phyloP scores from a whole-genome alignment of 2,329 filamentous ascomycete species.

The Grosmannia serpens region DNA sequence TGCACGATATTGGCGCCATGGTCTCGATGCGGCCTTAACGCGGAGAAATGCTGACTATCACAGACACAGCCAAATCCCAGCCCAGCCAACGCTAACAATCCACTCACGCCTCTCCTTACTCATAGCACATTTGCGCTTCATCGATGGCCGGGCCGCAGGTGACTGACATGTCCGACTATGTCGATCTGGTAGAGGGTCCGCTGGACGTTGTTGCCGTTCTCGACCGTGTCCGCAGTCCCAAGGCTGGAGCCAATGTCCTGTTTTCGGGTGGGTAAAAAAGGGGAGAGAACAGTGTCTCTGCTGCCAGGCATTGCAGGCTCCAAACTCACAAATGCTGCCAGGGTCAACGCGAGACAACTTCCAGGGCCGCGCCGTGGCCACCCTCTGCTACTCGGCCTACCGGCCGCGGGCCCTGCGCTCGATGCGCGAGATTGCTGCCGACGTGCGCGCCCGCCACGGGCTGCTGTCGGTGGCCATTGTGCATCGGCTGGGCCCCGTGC shows the following conservation, averaged over 20 bases:
- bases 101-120: neutral
- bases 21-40: no score
- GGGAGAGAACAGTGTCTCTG: no score
- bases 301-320: no score
- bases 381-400: slow-evolving; percentile 68
- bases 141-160: no score
- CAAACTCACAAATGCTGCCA: slow-evolving; percentile 18
- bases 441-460: slow-evolving; percentile 46
- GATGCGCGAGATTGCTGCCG: slow-evolving; percentile 51
- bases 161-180: slow-evolving; percentile 27
- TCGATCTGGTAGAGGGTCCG: slow-evolving; percentile 53
- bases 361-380: slow-evolving; percentile 55
- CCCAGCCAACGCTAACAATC: no score
- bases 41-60: no score
- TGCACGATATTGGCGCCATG: no score
- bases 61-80: neutral
- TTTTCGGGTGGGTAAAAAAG: slow-evolving; percentile 59
- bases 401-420: slow-evolving; percentile 56
- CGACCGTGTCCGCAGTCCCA: slow-evolving; percentile 57
- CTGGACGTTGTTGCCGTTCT: slow-evolving; percentile 49
- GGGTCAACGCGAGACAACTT: slow-evolving; percentile 73
- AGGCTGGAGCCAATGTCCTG: slow-evolving; percentile 64
- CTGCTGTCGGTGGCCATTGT: slow-evolving; percentile 67
- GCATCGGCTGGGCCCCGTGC: slow-evolving; percentile 76
- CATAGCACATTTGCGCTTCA: neutral